A percentile compares a stretch with the other conserved stretches of the same genome.
These are phyloP conservation scores for Paramecium primaurelia DNA, from an alignment of 73 alveolate species.

Conservation along the genomic window DNA sequence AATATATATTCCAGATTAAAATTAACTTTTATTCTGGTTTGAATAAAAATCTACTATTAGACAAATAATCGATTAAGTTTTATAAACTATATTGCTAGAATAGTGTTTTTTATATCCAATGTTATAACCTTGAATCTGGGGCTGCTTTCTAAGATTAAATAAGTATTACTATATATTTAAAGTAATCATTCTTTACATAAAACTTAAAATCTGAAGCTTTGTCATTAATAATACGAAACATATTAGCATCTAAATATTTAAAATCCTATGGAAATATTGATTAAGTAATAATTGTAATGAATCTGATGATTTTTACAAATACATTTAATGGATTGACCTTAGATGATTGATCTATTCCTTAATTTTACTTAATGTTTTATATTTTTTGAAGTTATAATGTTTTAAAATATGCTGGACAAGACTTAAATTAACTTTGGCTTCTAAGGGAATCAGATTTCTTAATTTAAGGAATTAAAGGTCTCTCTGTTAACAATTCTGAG, in stretches of 20 bases:
- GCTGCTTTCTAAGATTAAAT: neutral
- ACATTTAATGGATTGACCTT: neutral
- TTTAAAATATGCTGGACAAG: neutral
- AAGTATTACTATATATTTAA: neutral
- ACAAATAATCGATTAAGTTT: neutral
- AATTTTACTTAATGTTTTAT: neutral
- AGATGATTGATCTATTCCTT: neutral
- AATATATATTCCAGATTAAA: neutral
- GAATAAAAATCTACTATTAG: neutral
- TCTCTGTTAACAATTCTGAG: neutral
- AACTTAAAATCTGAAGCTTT: slow-evolving; percentile 12
- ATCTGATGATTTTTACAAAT: neutral
- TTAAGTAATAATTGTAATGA: neutral
- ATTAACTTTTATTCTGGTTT: neutral
- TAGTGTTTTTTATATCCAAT: neutral
- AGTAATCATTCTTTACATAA: slow-evolving; percentile 11
- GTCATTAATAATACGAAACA: slow-evolving; percentile 29
- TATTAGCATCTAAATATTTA: neutral
- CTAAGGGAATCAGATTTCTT: neutral
- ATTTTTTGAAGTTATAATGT: neutral
- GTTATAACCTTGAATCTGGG: neutral
- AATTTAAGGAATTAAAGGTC: neutral
- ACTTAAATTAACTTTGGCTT: neutral
- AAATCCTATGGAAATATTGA: neutral
- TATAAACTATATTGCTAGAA: neutral